Evolutionary conservation across 441 rosid genomes (phyloP), one percentile per base, ranked within the genome.

Genomic region (Lepidium campestre): DNA sequence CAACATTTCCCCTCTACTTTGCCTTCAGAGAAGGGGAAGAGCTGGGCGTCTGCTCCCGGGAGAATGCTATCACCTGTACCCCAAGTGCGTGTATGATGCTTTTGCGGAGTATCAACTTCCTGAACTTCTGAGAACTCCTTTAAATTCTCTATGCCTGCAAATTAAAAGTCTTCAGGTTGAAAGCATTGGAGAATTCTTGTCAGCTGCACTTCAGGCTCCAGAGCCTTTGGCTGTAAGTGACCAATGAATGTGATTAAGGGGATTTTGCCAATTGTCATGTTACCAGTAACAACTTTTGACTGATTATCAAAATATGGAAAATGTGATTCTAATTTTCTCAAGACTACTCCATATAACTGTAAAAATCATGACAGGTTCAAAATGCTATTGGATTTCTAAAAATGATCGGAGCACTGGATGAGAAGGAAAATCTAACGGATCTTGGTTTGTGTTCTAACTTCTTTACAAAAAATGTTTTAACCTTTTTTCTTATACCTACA

Each of bases 71-170:
- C 99, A 94, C 76, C 78, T 94, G 4, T 94, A 94, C 65, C 99
- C 99, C 17, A 80, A 77, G 75, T 90, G 97, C 57, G 91, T 90
- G 57, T 94, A 88, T 77, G 98, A 89, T 37, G 97, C 99, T 67
- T 94, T 94, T 79, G 80, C 96, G 44, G 97, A 91, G 69, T 91
- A 89, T 80, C 98, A 94, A 79, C 98, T 94, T 77, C 99, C 98
- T 11, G 99, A 94, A 71, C 98, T 94, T 77, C 74, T 94, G 84
- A 85, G 99, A 77, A 94, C 98, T 81, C 99, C 99, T 46, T 78
- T 94, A 73, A 91, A 94, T 77, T 94, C 99, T 76, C 99, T 94
- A 64, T 94, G 99, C 84, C 79, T 94, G 91, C 99, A 91, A 86
- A 94, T 94, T 67, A 94, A 94, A 80, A 88, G 98, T 71, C 82